phyloP scores from a whole-genome alignment of 2,329 filamentous ascomycete species.

The Fusarium chuoi region DNA sequence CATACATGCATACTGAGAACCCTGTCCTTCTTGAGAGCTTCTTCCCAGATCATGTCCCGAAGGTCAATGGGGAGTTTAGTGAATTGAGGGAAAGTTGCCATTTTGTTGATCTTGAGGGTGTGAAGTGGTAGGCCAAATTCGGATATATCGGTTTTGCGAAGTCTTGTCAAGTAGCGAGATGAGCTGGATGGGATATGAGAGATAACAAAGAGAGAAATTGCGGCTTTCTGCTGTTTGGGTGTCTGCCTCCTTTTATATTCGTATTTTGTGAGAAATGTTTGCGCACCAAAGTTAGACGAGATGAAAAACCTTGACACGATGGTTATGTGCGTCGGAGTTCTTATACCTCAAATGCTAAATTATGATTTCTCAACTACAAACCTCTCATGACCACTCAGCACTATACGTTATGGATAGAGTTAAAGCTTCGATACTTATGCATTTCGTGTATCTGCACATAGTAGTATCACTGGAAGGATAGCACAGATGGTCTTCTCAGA shows the following conservation, averaged over 20 bases:
- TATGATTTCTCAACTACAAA: rapidly evolving
- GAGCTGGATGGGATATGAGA: too few relatives aligned
- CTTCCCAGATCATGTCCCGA: background rate
- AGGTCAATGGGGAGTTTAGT: background rate
- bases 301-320: rapidly evolving
- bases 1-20: background rate
- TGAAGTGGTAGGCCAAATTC: rapidly evolving
- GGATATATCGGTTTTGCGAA: background rate
- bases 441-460: too few relatives aligned
- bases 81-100: background rate
- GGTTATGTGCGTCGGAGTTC: rapidly evolving
- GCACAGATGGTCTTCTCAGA: too few relatives aligned
- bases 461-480: too few relatives aligned
- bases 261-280: rapidly evolving
- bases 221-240: rapidly evolving
- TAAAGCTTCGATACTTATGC: rapidly evolving
- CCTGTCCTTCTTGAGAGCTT: background rate
- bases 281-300: background rate
- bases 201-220: background rate
- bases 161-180: too few relatives aligned
- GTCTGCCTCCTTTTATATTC: background rate
- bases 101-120: background rate
- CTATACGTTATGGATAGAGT: rapidly evolving
- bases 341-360: rapidly evolving
- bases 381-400: background rate